A percentile compares a stretch with the other conserved stretches of the same genome.
Conservation (phyloP, 2,329 filamentous ascomycete genomes). For the Paracoccidioides lutzii region DNA sequence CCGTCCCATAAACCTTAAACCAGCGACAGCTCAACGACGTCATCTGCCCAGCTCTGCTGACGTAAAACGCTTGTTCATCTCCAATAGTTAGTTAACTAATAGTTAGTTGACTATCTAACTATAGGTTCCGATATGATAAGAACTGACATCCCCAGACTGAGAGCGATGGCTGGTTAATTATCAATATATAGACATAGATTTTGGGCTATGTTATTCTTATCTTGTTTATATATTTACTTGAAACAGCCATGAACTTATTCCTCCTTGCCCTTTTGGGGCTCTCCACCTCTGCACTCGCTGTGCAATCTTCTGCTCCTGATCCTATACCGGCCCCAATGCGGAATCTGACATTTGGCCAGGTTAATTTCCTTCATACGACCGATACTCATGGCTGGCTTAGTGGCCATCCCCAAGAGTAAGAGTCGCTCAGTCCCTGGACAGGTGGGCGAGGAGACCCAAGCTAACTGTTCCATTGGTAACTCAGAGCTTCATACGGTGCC, state of each 20-base stretch:
- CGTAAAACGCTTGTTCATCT: too few relatives aligned
- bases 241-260: slow-evolving; percentile 6
- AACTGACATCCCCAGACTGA: background rate
- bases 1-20: background rate
- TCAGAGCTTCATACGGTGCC: slow-evolving; percentile 73
- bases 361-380: slow-evolving; percentile 96
- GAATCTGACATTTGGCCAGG: slow-evolving; percentile 76
- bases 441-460: background rate
- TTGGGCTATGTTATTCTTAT: background rate
- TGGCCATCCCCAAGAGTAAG: slow-evolving; percentile 78
- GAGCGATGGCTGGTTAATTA: background rate
- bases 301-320: slow-evolving; percentile 68
- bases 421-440: background rate
- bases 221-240: background rate
- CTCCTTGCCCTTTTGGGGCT: slow-evolving; percentile 11
- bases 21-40: background rate
- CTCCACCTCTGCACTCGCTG: slow-evolving; percentile 28
- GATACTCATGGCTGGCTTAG: slow-evolving; percentile 94
- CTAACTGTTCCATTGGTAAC: slow-evolving; percentile 9
- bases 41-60: background rate
- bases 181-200: background rate
- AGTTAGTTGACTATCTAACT: too few relatives aligned
- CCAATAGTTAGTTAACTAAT: too few relatives aligned
- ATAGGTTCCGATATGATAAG: too few relatives aligned
- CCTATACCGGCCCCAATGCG: slow-evolving; percentile 72